A percentile compares a stretch with the other conserved stretches of the same genome.
Conservation (phyloP, 1,284 basidiomycete genomes). For the Apiotrichum domesticum region DNA sequence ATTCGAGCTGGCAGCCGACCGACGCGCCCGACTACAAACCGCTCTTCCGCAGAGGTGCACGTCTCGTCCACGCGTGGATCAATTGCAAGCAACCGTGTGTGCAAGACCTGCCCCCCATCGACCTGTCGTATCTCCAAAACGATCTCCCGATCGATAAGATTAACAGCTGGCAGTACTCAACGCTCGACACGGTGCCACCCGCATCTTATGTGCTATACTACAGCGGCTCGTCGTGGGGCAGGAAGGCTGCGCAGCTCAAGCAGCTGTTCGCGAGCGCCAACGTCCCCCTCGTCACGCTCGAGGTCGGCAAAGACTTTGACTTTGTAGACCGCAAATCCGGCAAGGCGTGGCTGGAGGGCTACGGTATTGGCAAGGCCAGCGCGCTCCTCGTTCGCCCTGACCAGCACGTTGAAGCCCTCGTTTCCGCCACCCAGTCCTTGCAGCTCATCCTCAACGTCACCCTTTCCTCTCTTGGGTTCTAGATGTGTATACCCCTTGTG, state of each 20-base stretch:
- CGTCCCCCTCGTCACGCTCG: slow-evolving; percentile 4
- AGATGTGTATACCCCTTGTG: not conserved
- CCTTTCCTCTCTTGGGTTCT: slow-evolving; percentile 2
- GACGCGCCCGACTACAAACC: slow-evolving; percentile 15
- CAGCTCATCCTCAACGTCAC: not conserved
- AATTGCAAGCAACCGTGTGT: slow-evolving; percentile 1
- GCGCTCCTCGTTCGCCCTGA: slow-evolving; percentile 19
- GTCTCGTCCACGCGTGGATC: slow-evolving; percentile 23
- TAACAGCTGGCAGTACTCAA: slow-evolving; percentile 15
- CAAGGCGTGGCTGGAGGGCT: slow-evolving; percentile 16
- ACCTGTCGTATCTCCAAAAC: slow-evolving; percentile 16
- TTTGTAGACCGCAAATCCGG: slow-evolving; percentile 17
- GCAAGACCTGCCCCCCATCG: slow-evolving; percentile 11
- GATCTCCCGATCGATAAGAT: slow-evolving; percentile 13
- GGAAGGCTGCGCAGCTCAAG: slow-evolving; percentile 7
- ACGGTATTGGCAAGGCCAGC: slow-evolving; percentile 10
- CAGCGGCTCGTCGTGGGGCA: slow-evolving; percentile 10
- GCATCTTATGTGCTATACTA: slow-evolving; percentile 14
- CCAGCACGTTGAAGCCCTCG: slow-evolving; percentile 19
- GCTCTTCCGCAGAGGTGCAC: slow-evolving; percentile 16
- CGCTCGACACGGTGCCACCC: slow-evolving; percentile 15
- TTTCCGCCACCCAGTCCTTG: not conserved
- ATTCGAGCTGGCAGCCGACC: slow-evolving; percentile 11
- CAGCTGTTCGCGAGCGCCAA: slow-evolving; percentile 1
- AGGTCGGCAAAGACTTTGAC: slow-evolving; percentile 19